phyloP scores from a whole-genome alignment of 106 monocot genomes.

The Dendrobium nobile region DNA sequence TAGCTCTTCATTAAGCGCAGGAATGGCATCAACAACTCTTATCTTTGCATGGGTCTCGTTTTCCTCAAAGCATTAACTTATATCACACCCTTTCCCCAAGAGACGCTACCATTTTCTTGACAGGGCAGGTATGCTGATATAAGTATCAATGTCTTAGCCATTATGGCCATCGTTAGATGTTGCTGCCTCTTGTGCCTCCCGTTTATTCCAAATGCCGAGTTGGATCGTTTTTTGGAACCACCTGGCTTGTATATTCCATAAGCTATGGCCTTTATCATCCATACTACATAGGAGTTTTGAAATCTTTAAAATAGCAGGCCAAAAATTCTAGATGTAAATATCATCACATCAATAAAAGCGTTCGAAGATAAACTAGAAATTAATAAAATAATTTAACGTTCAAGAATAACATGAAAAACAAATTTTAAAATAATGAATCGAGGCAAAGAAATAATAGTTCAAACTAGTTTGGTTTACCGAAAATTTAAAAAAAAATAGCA shows the following conservation, averaged over 20 bases:
- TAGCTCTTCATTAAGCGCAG: conserved; percentile 68
- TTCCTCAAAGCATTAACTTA: conserved; percentile 63
- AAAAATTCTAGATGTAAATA: background rate
- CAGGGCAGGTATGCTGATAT: conserved; percentile 69
- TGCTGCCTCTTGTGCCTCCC: conserved; percentile 43
- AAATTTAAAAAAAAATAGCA: background rate
- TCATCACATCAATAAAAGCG: background rate
- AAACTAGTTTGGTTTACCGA: background rate
- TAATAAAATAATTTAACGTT: background rate
- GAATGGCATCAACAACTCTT: conserved; percentile 65
- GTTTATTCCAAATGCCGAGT: conserved; percentile 22
- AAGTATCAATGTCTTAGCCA: conserved; percentile 57
- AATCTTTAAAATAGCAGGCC: background rate
- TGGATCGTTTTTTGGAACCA: conserved; percentile 17
- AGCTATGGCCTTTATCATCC: conserved; percentile 21
- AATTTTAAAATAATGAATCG: background rate
- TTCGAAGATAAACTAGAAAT: background rate
- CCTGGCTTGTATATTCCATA: conserved; percentile 14
- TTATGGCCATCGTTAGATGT: conserved; percentile 26
- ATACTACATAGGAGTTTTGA: conserved; percentile 18
- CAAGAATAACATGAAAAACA: background rate
- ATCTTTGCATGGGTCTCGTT: conserved; percentile 74
- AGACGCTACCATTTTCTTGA: conserved; percentile 75
- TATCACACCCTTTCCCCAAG: conserved; percentile 75
- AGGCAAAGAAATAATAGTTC: background rate